Evolutionary conservation across 306 rosid genomes (phyloP).

Genomic region (Malus domestica): ASM211411v1 NC_041789.1:14017501-14018000

Average conservation of each 20-base stretch:
- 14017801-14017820: conserved; percentile 38
- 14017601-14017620: too few species aligned
- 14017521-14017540: too few species aligned
- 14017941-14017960: conserved; percentile 1
- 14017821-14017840: conserved; percentile 48
- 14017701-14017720: too few species aligned
- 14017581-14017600: too few species aligned
- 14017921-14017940: conserved; percentile 25
- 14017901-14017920: conserved; percentile 18
- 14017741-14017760: not conserved
- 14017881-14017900: conserved; percentile 58
- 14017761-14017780: conserved; percentile 36
- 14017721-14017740: too few species aligned
- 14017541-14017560: too few species aligned
- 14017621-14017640: too few species aligned
- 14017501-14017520: too few species aligned
- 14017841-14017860: conserved; percentile 41
- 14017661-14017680: not conserved
- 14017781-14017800: conserved; percentile 51
- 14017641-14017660: too few species aligned
- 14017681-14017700: too few species aligned
- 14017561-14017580: too few species aligned
- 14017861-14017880: conserved; percentile 36
- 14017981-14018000: too few species aligned
- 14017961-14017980: not conserved